phyloP scores from a whole-genome alignment of 2,329 filamentous ascomycete species.

The Pseudogymnoascus sp. region DNA sequence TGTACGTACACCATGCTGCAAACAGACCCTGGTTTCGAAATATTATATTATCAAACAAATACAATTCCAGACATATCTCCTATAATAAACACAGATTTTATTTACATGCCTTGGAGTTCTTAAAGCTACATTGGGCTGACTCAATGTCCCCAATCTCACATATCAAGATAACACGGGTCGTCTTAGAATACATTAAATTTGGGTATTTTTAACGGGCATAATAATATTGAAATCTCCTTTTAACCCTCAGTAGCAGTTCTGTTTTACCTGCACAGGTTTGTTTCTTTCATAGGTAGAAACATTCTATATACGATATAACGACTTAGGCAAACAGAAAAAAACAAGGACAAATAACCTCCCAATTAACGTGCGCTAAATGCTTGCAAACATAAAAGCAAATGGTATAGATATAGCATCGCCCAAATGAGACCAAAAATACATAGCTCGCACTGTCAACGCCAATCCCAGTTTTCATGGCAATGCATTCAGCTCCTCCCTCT shows the following conservation, averaged over 20 bases:
- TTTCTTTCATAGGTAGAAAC: not conserved
- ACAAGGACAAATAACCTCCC: conserved; percentile 1
- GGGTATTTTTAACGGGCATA: conserved; percentile 7
- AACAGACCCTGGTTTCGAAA: not conserved
- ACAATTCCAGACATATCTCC: not conserved
- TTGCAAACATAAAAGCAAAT: conserved; percentile 7
- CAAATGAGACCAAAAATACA: not conserved
- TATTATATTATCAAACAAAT: not conserved
- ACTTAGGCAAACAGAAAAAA: not conserved
- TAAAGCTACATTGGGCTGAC: not conserved
- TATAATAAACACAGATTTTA: not conserved
- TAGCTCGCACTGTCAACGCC: conserved; percentile 3
- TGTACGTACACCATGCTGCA: not conserved
- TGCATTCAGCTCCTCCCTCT: conserved; percentile 36
- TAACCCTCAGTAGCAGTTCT: conserved; percentile 8
- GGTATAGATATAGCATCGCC: conserved; percentile 8
- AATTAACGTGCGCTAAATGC: conserved; percentile 11
- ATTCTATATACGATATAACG: not conserved
- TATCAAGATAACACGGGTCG: not conserved
- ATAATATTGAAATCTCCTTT: conserved; percentile 6
- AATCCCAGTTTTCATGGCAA: conserved; percentile 20
- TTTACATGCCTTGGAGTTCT: not conserved
- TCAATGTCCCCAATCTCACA: not conserved
- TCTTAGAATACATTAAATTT: conserved; percentile 2
- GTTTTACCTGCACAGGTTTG: conserved; percentile 11